Evolutionary conservation across 495 filamentous ascomycete genomes (phyloP), one percentile per base, ranked within the genome.

Genomic region (Talaromyces borbonicus): DNA sequence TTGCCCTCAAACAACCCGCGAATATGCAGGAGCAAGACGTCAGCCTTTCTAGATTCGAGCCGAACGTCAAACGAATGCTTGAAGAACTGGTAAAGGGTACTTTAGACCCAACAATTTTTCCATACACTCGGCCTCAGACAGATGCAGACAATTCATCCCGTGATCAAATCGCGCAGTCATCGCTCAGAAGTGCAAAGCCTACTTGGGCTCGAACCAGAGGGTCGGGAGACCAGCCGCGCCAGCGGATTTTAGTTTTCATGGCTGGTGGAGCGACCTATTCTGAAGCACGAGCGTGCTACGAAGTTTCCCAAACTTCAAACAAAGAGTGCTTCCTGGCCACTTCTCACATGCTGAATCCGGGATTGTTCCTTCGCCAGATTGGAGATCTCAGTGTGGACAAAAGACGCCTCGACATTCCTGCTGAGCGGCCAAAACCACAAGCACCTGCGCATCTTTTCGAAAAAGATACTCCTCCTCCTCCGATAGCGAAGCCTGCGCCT

Each of bases 221-320:
- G 20, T 74, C 82, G 12, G 77, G 78, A 8, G 77, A 83, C 15
- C 90, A 95, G 54, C 87, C 85, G 43, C 78, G 81, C 36, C 92
- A 98, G 62, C 82, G 92, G 32, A 78, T 97, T 36, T 84, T 98
- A 48, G 83, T 97, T 37, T 96, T 96, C 61, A 84, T 97, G 79
- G 90, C 92, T 15, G 92, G 93, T 27, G 92, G 92, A 31, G 93
- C 93, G 5, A 98, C 90, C 2, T 92, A 90, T 60, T 83, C 84
- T 1, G 92, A 98, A 65, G 69, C 84, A 5, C 79, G 93, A 42
- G 73, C 83, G 15, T 97, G 92, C 65, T 96, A 97, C 54, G 90
- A 98, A 51, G 60, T 90, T 35, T 83, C 85, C 7, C 73, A 83
- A 48, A 54, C 74, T 38, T 77, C 72, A 49, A 76, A 73, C 46